phyloP scores from a whole-genome alignment of 768 basidiomycete species.

The Hysterangium stoloniferum region DNA sequence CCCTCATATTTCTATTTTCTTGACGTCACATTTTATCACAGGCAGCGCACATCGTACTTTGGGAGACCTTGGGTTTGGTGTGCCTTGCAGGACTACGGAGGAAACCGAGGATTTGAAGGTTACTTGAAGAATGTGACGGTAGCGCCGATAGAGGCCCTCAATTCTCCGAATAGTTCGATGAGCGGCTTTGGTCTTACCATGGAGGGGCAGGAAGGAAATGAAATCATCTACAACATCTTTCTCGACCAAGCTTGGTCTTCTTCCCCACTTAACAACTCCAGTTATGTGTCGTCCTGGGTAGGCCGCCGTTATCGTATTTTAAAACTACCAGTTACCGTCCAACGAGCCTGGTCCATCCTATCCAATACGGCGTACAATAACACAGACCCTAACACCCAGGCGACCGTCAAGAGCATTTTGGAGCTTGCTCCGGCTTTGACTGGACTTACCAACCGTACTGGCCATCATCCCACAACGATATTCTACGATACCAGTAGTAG shows the following conservation, averaged over 20 bases:
- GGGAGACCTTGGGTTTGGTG: conserved; percentile 38
- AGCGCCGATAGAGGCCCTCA: conserved; percentile 26
- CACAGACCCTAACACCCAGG: conserved; percentile 25
- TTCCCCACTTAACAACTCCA: conserved; percentile 23
- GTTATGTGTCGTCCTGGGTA: conserved; percentile 28
- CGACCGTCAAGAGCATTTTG: conserved; percentile 30
- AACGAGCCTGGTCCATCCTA: conserved; percentile 31
- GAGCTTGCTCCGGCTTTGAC: conserved; percentile 29
- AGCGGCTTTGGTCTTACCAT: conserved; percentile 32
- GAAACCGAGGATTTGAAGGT: conserved; percentile 32
- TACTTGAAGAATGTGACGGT: conserved; percentile 28
- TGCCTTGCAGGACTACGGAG: conserved; percentile 33
- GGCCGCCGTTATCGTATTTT: conserved; percentile 27
- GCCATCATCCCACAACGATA: conserved; percentile 27
- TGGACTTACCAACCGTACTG: conserved; percentile 27
- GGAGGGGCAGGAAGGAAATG: conserved; percentile 37
- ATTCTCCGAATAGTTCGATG: conserved; percentile 26
- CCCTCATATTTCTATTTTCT: no score
- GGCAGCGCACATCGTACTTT: conserved; percentile 30
- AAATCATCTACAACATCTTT: conserved; percentile 34
- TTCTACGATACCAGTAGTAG: conserved; percentile 31
- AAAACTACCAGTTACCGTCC: conserved; percentile 20
- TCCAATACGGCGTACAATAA: conserved; percentile 34
- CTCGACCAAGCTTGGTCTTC: conserved; percentile 36
- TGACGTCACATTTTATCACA: no score